Base-by-base conservation (phyloP, 2,329 filamentous ascomycete species). In the Pleurostoma richardsiae region DNA sequence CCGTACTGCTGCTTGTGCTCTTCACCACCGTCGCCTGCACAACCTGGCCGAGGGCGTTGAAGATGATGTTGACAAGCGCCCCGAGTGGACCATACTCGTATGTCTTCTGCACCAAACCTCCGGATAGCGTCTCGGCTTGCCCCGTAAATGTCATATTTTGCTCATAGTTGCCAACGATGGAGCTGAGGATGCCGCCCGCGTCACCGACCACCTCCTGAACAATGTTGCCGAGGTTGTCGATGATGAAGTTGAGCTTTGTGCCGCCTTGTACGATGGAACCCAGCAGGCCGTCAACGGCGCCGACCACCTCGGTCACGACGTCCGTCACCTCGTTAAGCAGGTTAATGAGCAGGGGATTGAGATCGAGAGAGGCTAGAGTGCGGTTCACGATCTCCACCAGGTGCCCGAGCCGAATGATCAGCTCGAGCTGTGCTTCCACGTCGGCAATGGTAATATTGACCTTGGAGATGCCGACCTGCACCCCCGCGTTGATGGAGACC, bases 141-240 rank as follows among this genome's bases (percentile, higher is more conserved):
- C 68, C 69, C 6, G 67, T 70, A 48, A 60, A 67, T 2, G 78
- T 83, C 79, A 84, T 83, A 61, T 82, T 82, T 47, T 67, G 65
- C 54, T 72, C 56, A 59, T 72, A 83, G 55, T 80, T 76, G 43
- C 80, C 80, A 5, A 83, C 76, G 49, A 83, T 81, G 26, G 64
- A 66, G 47, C 69, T 73, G 1, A 79, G 62, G 2, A 69, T 56
- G 30, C 63, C 62, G 4, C 68, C 71, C 1, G 69, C 74, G 1
- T 61, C 64, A 27, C 72, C 74, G 1, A 67, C 68, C 0, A 81
- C 76, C 54, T 82, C 73, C 55, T 82, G 78, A 2, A 83, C 76
- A 51, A 83, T 82, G 53, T 83, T 82, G 33, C 80, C 80, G 3
- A 83, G 67, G 54, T 83, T 82, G 57, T 82, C 79, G 49, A 83